A percentile compares a stretch with the other conserved stretches of the same genome.
phyloP scores from a whole-genome alignment of 805 yeast genomes.

The Jamesozyma spencerorum region DNA sequence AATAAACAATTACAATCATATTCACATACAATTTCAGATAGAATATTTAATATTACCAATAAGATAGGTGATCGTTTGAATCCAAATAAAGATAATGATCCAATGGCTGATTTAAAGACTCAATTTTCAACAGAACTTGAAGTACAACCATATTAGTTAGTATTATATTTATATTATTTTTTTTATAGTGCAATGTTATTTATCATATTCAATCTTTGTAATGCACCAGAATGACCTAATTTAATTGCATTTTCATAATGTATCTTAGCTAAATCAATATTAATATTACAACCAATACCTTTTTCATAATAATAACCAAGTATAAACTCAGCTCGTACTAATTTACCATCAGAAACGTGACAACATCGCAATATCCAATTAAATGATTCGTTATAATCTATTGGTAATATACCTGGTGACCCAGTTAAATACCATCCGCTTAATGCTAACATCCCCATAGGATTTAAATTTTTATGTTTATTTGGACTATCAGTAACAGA shows the following conservation, averaged over 20 bases:
- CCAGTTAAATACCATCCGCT: slow-evolving; percentile 78
- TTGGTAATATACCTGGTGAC: slow-evolving; percentile 43
- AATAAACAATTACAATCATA: too few species aligned
- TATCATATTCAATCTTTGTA: slow-evolving; percentile 10
- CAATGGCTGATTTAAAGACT: too few species aligned
- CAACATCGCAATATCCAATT: slow-evolving; percentile 52
- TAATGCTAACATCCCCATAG: slow-evolving; percentile 60
- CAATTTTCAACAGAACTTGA: too few species aligned
- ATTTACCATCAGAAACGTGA: slow-evolving; percentile 41
- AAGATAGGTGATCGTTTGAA: too few species aligned
- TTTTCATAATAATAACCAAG: slow-evolving; percentile 59
- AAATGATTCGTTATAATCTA: slow-evolving; percentile 57
- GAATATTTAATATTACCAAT: too few species aligned
- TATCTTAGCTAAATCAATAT: slow-evolving; percentile 36
- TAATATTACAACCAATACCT: slow-evolving; percentile 47
- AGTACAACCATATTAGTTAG: too few species aligned
- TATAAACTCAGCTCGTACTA: slow-evolving; percentile 58
- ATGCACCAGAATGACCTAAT: slow-evolving; percentile 52
- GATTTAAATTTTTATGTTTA: slow-evolving; percentile 27
- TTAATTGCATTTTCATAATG: slow-evolving; percentile 55
- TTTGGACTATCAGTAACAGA: slow-evolving; percentile 37
- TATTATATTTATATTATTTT: too few species aligned
- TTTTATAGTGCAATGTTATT: too few species aligned
- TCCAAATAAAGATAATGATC: too few species aligned
- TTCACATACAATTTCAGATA: too few species aligned